Evolutionary conservation across 257 asterid species (phyloP), one percentile per base, ranked within the genome.

Genomic region (Osmanthus fragrans): DNA sequence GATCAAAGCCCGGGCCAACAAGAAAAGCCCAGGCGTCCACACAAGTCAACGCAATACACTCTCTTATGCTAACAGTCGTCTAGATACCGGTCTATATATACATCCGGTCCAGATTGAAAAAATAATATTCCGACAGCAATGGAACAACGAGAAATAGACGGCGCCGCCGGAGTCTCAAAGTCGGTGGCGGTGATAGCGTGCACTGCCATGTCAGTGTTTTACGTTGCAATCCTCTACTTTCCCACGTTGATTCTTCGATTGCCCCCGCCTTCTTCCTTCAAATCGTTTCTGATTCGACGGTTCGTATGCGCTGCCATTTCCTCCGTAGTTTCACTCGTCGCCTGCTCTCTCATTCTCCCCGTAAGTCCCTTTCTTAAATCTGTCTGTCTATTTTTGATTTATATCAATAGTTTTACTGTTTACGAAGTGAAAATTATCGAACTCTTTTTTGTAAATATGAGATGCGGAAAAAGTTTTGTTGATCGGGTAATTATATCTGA

Each of bases 281-380:
- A 84, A 70, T 87, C 96, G 58, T 88, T 84, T 80, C 27, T 93
- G 86, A 80, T 91, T 30, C 93, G 99, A 42, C 94, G 98, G 66
- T 95, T 95, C 85, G 45, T 87, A 23, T 93, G 98, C 88, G 98
- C 95, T 18, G 94, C 89, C 45, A 13, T 96, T 49, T 90, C 95
- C 75, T 87, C 99, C 78, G 36, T 85, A 76, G 85, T 87, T 66
- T 96, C 97, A 12, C 60, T 96, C 70, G 21, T 88, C 54, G 84
- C 85, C 70, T 82, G 92, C 88, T 79, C 91, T 72, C 83, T 93
- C 77, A 84, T 93, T 67, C 96, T 94, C 70, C 93, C 91, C 6
- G 98, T 92, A 83, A 85, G 87, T 19, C 9, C 58, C 25, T 51
- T n/a, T 47, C 7, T 8, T 25, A 25, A 58, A 25, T 8, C 5